These are phyloP conservation scores for Henningerozyma blattae DNA, from an alignment of 805 yeast genomes.

Conservation along the genomic window DNA sequence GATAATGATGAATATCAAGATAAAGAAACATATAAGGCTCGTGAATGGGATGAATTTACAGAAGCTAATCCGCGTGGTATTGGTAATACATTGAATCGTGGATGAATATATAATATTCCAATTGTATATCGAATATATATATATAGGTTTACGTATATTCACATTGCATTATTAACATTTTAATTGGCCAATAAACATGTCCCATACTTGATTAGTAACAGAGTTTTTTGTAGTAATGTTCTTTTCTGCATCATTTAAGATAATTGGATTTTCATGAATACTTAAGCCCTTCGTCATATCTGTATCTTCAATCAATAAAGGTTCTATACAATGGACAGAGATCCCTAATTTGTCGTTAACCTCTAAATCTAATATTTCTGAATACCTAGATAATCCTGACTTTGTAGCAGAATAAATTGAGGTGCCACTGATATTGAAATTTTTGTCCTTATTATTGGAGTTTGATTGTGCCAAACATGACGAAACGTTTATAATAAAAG, in stretches of 20 bases:
- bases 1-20: constrained; percentile 53
- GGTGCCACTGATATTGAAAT: constrained; percentile 15
- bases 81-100: constrained; percentile 73
- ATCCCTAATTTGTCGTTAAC: constrained; percentile 9
- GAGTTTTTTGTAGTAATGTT: no score
- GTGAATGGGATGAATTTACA: constrained; percentile 90
- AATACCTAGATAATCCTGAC: constrained; percentile 19
- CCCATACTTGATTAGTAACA: no score
- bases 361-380: constrained; percentile 15
- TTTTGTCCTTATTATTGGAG: neutral
- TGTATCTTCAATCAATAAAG: constrained; percentile 17
- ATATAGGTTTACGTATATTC: neutral
- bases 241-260: no score
- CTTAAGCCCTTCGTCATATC: no score
- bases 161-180: no score
- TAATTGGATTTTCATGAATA: no score
- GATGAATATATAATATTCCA: constrained; percentile 20
- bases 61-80: constrained; percentile 80
- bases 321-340: constrained; percentile 8
- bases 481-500: constrained; percentile 19
- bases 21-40: constrained; percentile 55
- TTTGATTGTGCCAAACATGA: constrained; percentile 15
- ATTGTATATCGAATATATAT: constrained; percentile 2
- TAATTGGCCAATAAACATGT: no score
- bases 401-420: constrained; percentile 23